Conservation (phyloP, 2,329 filamentous ascomycete genomes). For the Monosporascus sp. region DNA sequence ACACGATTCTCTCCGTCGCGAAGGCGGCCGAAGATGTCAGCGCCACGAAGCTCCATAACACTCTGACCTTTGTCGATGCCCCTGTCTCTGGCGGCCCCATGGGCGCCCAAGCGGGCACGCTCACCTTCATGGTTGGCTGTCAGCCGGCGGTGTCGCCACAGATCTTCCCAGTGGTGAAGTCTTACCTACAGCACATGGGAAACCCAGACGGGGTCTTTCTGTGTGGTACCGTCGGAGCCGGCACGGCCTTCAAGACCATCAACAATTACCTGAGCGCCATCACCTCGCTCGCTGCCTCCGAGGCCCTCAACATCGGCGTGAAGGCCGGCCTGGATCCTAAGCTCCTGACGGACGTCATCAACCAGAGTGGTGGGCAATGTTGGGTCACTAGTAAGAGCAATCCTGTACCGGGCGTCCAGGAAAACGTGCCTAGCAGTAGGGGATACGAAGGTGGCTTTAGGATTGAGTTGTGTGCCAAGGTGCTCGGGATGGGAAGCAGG, state of each 20-base stretch:
- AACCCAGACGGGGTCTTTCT: constrained; percentile 46
- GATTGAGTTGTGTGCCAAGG: constrained; percentile 27
- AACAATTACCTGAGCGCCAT: constrained; percentile 71
- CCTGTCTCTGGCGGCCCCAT: constrained; percentile 32
- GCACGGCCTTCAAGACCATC: constrained; percentile 64
- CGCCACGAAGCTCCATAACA: constrained; percentile 21
- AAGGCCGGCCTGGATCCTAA: constrained; percentile 31
- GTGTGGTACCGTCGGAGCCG: constrained; percentile 56
- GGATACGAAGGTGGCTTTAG: constrained; percentile 27
- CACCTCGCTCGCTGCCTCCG: constrained; percentile 50
- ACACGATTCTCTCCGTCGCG: constrained; percentile 46
- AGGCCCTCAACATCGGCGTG: constrained; percentile 33
- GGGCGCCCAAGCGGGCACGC: constrained; percentile 27
- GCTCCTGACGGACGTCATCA: constrained; percentile 62
- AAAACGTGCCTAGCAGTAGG: constrained; percentile 22
- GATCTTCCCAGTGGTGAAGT: constrained; percentile 48
- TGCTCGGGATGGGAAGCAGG: constrained; percentile 22
- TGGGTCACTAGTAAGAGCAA: constrained; percentile 28
- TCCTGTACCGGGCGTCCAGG: constrained; percentile 26
- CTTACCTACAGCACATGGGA: constrained; percentile 55
- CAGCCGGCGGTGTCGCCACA: constrained; percentile 34
- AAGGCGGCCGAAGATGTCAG: constrained; percentile 43
- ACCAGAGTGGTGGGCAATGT: constrained; percentile 55
- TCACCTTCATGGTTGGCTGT: constrained; percentile 33
- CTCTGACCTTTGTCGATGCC: constrained; percentile 29